phyloP scores from a whole-genome alignment of 768 basidiomycete genomes.

The Hygrocybe coccinea region DNA sequence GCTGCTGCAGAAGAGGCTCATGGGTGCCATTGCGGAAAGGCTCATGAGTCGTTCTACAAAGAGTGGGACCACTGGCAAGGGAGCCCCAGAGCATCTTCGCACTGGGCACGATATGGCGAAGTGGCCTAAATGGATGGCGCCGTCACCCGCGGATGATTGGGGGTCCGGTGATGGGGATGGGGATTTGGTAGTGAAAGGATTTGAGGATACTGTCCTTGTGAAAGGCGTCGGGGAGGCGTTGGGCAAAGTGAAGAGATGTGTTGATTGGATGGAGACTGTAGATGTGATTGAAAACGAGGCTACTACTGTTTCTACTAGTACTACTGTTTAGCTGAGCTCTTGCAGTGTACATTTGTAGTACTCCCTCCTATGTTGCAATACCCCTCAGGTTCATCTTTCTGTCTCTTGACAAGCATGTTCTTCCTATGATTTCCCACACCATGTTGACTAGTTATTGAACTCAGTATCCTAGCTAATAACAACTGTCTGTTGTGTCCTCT shows the following conservation, averaged over 20 bases:
- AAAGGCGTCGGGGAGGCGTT: conserved; percentile 40
- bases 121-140: background rate
- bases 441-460: too few relatives aligned
- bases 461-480: too few relatives aligned
- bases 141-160: background rate
- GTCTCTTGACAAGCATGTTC: too few relatives aligned
- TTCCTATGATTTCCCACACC: too few relatives aligned
- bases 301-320: too few relatives aligned
- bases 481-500: too few relatives aligned
- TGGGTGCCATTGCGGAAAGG: conserved; percentile 36
- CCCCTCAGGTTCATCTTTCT: too few relatives aligned
- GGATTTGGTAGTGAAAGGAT: conserved; percentile 47
- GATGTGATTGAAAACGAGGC: background rate
- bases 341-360: too few relatives aligned
- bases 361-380: too few relatives aligned
- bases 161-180: background rate
- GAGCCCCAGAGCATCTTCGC: conserved; percentile 25
- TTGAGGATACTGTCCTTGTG: conserved; percentile 58
- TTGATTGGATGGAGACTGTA: conserved; percentile 50
- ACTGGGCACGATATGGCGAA: conserved; percentile 27
- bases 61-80: conserved; percentile 17
- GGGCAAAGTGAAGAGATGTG: conserved; percentile 34
- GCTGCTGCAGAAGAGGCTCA: conserved; percentile 55
- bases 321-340: too few relatives aligned
- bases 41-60: conserved; percentile 11